Evolutionary conservation across 768 basidiomycete species (phyloP).

Genomic region (Phylloporus sp.): DNA sequence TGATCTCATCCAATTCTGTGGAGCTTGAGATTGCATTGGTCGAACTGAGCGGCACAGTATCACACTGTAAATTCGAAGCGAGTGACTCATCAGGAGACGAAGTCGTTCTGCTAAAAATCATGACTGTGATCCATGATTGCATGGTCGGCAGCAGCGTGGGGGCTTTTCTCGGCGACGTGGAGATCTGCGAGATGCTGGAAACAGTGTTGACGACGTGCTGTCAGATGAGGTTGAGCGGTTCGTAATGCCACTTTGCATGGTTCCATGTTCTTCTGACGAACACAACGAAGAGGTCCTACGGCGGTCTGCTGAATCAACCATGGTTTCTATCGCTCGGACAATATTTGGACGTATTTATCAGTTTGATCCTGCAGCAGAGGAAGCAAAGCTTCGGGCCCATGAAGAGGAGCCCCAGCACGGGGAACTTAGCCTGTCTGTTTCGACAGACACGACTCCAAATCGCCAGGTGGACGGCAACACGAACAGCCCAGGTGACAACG

Average conservation of each 20-base stretch:
- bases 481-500: slow-evolving; percentile 7
- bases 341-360: slow-evolving; percentile 72
- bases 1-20: slow-evolving; percentile 57
- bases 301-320: slow-evolving; percentile 82
- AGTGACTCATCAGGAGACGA: slow-evolving; percentile 98
- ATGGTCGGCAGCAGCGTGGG: slow-evolving; percentile 66
- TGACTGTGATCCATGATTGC: slow-evolving; percentile 84
- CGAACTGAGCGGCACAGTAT: slow-evolving; percentile 84
- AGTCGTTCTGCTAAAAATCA: slow-evolving; percentile 87
- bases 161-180: slow-evolving; percentile 78
- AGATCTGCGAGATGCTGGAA: slow-evolving; percentile 97
- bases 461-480: slow-evolving; percentile 16
- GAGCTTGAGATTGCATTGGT: slow-evolving; percentile 64
- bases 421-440: slow-evolving; percentile 62
- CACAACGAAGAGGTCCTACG: slow-evolving; percentile 69
- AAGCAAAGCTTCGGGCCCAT: slow-evolving; percentile 53
- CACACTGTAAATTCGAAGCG: slow-evolving; percentile 97
- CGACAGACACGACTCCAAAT: slow-evolving; percentile 31
- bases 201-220: slow-evolving; percentile 96
- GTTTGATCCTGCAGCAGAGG: slow-evolving; percentile 64
- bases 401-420: slow-evolving; percentile 50
- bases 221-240: slow-evolving; percentile 94
- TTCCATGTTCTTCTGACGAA: slow-evolving; percentile 12
- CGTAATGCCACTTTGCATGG: slow-evolving; percentile 28
- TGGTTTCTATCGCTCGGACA: slow-evolving; percentile 81